phyloP scores from a whole-genome alignment of 495 filamentous ascomycete genomes.

The Penicillium crystallinum region DNA sequence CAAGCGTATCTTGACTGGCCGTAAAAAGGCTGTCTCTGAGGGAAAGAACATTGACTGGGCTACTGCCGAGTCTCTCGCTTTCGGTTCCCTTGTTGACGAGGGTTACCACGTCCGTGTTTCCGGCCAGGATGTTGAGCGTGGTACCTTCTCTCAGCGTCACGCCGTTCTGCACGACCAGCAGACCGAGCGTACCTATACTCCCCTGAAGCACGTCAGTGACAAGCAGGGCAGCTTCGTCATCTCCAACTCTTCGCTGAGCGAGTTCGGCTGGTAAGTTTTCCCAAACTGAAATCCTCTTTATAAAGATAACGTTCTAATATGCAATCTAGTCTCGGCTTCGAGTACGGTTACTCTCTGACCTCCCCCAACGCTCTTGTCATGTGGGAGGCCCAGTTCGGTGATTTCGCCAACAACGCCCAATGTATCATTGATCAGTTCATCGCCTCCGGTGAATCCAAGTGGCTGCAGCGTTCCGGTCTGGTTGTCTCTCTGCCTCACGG shows the following conservation, averaged over 20 bases:
- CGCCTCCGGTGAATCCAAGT: constrained; percentile 95
- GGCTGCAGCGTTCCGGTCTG: constrained; percentile 93
- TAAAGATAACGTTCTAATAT: constrained; percentile 19
- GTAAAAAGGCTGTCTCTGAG: constrained; percentile 88
- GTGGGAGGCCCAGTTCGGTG: constrained; percentile 99
- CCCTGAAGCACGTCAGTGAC: constrained; percentile 79
- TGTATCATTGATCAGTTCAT: constrained; percentile 99
- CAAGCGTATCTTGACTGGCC: constrained; percentile 86
- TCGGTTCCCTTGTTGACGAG: constrained; percentile 83
- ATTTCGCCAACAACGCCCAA: constrained; percentile 99
- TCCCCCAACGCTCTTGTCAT: constrained; percentile 95
- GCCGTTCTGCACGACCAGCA: constrained; percentile 97
- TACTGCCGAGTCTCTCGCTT: constrained; percentile 93
- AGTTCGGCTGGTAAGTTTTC: constrained; percentile 71
- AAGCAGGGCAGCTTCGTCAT: constrained; percentile 94
- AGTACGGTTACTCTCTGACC: constrained; percentile 96
- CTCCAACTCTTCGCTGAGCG: constrained; percentile 92
- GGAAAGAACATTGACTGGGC: constrained; percentile 97
- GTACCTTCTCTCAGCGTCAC: constrained; percentile 98
- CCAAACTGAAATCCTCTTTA: background rate
- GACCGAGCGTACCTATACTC: constrained; percentile 85
- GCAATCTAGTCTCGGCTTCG: constrained; percentile 71
- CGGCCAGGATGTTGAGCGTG: constrained; percentile 98
- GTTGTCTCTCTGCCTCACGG: constrained; percentile 94
- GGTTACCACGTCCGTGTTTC: constrained; percentile 96